These are phyloP conservation scores for Colletotrichum tanaceti DNA, from an alignment of 2,329 filamentous ascomycete genomes.

Conservation along the genomic window DNA sequence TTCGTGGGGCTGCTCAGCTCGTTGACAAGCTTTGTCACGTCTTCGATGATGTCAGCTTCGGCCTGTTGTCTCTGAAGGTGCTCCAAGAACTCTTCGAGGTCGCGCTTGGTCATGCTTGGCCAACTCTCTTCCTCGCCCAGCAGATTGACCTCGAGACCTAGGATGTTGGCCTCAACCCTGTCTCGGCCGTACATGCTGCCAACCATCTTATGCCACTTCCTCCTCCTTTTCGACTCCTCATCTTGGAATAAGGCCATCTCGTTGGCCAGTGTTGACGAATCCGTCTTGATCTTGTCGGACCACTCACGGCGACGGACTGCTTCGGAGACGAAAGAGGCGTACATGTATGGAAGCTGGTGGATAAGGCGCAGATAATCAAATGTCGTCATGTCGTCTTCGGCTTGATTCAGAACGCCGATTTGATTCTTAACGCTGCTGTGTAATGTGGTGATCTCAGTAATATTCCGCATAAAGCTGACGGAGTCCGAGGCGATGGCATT, in stretches of 20 bases:
- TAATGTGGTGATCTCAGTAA: constrained; percentile 82
- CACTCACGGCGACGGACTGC: constrained; percentile 88
- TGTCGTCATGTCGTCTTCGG: constrained; percentile 80
- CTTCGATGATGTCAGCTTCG: constrained; percentile 74
- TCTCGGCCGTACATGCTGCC: constrained; percentile 79
- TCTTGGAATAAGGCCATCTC: constrained; percentile 94
- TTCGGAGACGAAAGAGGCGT: constrained; percentile 89
- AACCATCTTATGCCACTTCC: constrained; percentile 89
- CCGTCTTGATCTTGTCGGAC: constrained; percentile 88
- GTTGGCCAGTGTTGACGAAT: constrained; percentile 88
- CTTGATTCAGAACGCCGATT: constrained; percentile 76
- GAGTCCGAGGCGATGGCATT: constrained; percentile 75
- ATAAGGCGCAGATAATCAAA: constrained; percentile 85
- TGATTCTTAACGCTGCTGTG: constrained; percentile 79
- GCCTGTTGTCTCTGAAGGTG: constrained; percentile 73
- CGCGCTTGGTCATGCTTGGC: constrained; percentile 80
- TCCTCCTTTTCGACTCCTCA: constrained; percentile 88
- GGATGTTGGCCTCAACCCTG: constrained; percentile 73
- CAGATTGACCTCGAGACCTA: constrained; percentile 87
- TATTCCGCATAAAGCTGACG: constrained; percentile 81
- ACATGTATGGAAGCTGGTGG: constrained; percentile 86
- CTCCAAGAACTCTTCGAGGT: constrained; percentile 80
- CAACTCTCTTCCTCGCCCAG: constrained; percentile 83
- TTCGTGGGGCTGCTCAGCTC: constrained; percentile 86
- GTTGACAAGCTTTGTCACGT: constrained; percentile 80